A percentile compares a stretch with the other conserved stretches of the same genome.
phyloP scores from a whole-genome alignment of 148 eudicot species.

The Diospyros lotus region DNA sequence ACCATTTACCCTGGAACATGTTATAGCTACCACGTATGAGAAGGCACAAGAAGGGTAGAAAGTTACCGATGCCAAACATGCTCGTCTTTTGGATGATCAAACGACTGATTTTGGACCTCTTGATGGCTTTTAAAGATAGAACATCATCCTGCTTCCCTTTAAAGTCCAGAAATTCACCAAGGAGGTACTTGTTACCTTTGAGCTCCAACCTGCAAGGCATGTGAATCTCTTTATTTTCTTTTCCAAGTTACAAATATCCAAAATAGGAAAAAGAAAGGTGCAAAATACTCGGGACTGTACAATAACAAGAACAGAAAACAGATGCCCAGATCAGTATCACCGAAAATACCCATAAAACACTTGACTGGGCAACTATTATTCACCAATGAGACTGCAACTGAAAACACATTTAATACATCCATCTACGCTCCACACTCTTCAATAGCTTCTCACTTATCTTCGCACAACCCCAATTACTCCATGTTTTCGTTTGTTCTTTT shows the following conservation, averaged over 20 bases:
- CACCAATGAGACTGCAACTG: not conserved
- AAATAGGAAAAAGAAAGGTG: not conserved
- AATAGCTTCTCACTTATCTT: not conserved
- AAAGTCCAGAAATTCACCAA: conserved; percentile 85
- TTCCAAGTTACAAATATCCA: conserved; percentile 4
- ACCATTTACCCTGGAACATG: not conserved
- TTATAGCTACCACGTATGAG: not conserved
- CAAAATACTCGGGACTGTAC: not conserved
- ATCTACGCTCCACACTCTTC: not conserved
- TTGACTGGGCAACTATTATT: not conserved
- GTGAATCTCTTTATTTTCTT: not conserved
- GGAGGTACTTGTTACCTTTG: conserved; percentile 54
- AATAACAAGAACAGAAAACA: conserved; percentile 1
- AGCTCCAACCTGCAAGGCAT: conserved; percentile 69
- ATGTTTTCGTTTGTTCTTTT: not conserved
- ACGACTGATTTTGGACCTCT: conserved; percentile 77
- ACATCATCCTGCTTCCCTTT: conserved; percentile 87
- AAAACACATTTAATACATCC: not conserved
- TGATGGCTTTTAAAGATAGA: conserved; percentile 54
- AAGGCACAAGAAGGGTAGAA: conserved; percentile 3
- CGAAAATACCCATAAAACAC: not conserved
- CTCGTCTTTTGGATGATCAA: conserved; percentile 71
- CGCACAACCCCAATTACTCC: not conserved
- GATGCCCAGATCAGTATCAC: not conserved
- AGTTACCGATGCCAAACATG: conserved; percentile 85